phyloP scores from a whole-genome alignment of 2,329 filamentous ascomycete genomes.

The Domatiomyces catenatus region DNA sequence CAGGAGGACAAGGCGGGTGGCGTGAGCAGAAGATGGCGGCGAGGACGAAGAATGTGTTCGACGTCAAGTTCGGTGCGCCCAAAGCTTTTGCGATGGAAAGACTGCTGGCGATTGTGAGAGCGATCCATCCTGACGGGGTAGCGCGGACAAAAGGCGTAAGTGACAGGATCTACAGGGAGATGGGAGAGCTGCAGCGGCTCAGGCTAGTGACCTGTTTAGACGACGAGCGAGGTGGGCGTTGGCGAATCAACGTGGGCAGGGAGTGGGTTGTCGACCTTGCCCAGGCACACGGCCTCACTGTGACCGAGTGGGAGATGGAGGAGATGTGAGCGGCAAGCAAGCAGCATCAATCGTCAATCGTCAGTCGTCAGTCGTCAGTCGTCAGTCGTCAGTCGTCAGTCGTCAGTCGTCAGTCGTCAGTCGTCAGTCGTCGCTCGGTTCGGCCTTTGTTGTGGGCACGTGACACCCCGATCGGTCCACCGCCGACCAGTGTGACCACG shows the following conservation, averaged over 20 bases:
- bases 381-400: too few species aligned
- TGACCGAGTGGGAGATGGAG: constrained; percentile 30
- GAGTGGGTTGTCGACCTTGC: constrained; percentile 33
- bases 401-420: too few species aligned
- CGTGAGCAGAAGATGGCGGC: constrained; percentile 16
- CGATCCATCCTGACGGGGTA: constrained; percentile 30
- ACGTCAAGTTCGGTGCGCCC: neutral
- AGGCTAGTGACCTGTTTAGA: constrained; percentile 25
- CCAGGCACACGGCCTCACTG: constrained; percentile 25
- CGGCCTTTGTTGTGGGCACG: too few species aligned
- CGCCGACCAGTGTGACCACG: too few species aligned
- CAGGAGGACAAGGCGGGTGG: neutral
- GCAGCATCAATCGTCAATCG: neutral
- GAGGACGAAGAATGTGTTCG: constrained; percentile 16
- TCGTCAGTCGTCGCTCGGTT: too few species aligned
- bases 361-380: too few species aligned
- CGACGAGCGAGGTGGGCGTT: constrained; percentile 26
- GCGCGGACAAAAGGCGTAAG: constrained; percentile 24
- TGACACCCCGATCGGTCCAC: too few species aligned
- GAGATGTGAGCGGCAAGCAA: neutral
- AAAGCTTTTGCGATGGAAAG: constrained; percentile 32
- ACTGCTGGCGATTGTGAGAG: constrained; percentile 32
- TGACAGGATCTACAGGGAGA: constrained; percentile 30
- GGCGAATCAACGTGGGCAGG: constrained; percentile 33
- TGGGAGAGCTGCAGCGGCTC: constrained; percentile 32